Evolutionary conservation across 176 grass and related monocot species (phyloP).

Genomic region (Aegilops speltoides): DNA sequence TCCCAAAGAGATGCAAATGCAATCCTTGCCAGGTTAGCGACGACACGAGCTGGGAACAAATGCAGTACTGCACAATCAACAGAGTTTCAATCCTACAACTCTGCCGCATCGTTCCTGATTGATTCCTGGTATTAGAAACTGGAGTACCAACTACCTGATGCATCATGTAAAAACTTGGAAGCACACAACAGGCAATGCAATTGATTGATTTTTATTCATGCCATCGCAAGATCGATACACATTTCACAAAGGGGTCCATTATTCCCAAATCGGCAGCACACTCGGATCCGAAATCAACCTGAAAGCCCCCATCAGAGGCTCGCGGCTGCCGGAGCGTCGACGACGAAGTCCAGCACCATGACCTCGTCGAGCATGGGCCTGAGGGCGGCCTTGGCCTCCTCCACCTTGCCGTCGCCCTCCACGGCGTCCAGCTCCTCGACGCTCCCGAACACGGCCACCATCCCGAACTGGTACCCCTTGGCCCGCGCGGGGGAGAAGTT

Average conservation of each 20-base stretch:
- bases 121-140: too few species aligned
- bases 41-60: too few species aligned
- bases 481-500: conserved; percentile 87
- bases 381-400: conserved; percentile 61
- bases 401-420: conserved; percentile 56
- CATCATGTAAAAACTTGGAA: not conserved
- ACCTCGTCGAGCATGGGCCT: conserved; percentile 68
- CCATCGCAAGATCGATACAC: not conserved
- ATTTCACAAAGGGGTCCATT: not conserved
- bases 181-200: not conserved
- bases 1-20: too few species aligned
- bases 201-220: conserved; percentile 20
- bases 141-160: not conserved
- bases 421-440: conserved; percentile 69
- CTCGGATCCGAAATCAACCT: not conserved
- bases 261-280: not conserved
- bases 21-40: too few species aligned
- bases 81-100: not conserved
- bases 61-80: too few species aligned
- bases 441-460: conserved; percentile 66
- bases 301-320: conserved; percentile 40
- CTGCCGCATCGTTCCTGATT: too few species aligned
- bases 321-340: conserved; percentile 31
- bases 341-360: conserved; percentile 75
- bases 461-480: conserved; percentile 80